Base-by-base conservation (phyloP, 1,139 yeast genomes). In the Torulaspora pretoriensis region DNA sequence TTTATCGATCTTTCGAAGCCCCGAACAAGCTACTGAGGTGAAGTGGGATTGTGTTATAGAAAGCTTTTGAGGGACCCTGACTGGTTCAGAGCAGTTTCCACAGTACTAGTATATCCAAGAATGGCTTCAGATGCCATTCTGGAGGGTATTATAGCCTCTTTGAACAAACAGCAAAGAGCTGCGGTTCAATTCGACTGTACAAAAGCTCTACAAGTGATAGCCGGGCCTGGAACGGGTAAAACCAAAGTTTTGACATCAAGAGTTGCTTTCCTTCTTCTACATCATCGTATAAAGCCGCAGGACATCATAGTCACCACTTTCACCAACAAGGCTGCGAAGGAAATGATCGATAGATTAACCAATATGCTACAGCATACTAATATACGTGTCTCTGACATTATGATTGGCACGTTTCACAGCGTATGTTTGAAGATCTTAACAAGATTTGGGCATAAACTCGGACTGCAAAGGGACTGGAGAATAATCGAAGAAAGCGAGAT, bases 221-320 rank as follows among this genome's bases (percentile, higher is more conserved):
- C 97, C 0, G 97, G 97, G 0, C 97, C 97, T 0, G 97, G 97
- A 2, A 84, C 81, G 2, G 90, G 90, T 4, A 85, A 89, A 63
- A 89, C 97, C 2, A 85, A 81, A 57, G 90, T 90, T 2, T 68
- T 90, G 35, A 80, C 87, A 0, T 73, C 89, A 1, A 71, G 96
- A 37, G 94, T 88, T 7, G 94, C 94, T 0, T 77, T 80, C 59
- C 68, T 89, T 28, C 57, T 87, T 19, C 53, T 78, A 2, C 65
- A 73, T 8, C 74, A 78, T 29, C 60, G 70, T 2, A 64, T 82
- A 1, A 66, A 71, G 1, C 89, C 96, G 0, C 70, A 73, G 25
- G 68, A 75, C 37, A 74, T 90, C 32, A 75, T 90, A 3, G 92
- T 89, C 22, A 87, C 96, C 9, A 89, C 97, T 0, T 90, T 90